Conservation (phyloP, 2,329 filamentous ascomycete species). For the Aureobasidium sp. region DNA sequence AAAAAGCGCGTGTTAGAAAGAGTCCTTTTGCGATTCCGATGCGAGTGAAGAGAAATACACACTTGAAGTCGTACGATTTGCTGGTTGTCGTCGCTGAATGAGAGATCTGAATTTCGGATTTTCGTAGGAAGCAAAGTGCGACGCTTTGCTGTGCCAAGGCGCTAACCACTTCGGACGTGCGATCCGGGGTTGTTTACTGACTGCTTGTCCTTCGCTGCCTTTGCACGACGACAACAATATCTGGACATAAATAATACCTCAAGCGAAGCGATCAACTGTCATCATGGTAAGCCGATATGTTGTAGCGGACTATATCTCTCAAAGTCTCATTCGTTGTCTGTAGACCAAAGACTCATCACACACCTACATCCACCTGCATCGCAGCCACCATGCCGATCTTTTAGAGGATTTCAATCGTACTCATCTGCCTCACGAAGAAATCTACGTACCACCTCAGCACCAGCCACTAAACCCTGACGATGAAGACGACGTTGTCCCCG, state of each 20-base stretch:
- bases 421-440: slow-evolving; percentile 53
- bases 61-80: slow-evolving; percentile 15
- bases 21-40: background rate
- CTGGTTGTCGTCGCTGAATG: slow-evolving; percentile 14
- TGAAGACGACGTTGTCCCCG: slow-evolving; percentile 79
- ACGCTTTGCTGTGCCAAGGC: background rate
- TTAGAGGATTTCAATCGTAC: slow-evolving; percentile 53
- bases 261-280: background rate
- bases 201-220: background rate
- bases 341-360: slow-evolving; percentile 53
- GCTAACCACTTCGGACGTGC: background rate
- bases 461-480: slow-evolving; percentile 81
- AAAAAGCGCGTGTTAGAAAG: slow-evolving; percentile 12
- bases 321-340: background rate
- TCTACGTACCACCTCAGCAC: slow-evolving; percentile 71
- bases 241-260: background rate
- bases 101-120: background rate
- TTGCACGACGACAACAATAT: background rate
- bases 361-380: slow-evolving; percentile 69
- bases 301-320: background rate
- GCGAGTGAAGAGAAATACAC: background rate
- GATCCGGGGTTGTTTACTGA: slow-evolving; percentile 2
- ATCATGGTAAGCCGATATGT: background rate
- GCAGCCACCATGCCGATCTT: slow-evolving; percentile 64
- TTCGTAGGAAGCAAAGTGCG: background rate